A percentile compares a stretch with the other conserved stretches of the same genome.
These are phyloP conservation scores for Ceratocystis colombiana DNA, from an alignment of 2,329 filamentous ascomycete species.

Conservation along the genomic window DNA sequence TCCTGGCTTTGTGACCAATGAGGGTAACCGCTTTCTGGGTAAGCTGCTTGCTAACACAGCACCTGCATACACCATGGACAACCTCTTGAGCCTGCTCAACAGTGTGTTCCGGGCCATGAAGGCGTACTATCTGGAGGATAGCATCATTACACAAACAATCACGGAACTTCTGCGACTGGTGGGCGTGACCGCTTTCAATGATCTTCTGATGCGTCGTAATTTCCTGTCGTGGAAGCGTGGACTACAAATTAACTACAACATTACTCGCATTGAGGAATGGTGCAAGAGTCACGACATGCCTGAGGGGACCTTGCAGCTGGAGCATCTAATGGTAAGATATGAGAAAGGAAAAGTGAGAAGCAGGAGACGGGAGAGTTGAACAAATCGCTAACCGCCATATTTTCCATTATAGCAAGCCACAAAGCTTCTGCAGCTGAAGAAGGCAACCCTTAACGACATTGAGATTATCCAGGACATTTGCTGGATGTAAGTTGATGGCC, in stretches of 20 bases:
- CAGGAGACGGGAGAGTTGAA: background rate
- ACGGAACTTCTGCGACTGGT: conserved; percentile 88
- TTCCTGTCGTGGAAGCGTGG: conserved; percentile 99
- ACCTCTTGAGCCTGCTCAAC: conserved; percentile 87
- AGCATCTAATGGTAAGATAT: conserved; percentile 77
- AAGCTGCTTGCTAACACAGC: conserved; percentile 84
- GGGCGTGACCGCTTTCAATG: conserved; percentile 96
- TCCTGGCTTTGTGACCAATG: conserved; percentile 95
- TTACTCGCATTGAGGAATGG: conserved; percentile 98
- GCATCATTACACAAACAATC: conserved; percentile 89
- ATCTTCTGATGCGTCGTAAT: conserved; percentile 92
- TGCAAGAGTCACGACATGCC: conserved; percentile 99
- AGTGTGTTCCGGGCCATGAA: conserved; percentile 99
- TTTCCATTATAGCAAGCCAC: conserved; percentile 67
- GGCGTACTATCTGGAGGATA: conserved; percentile 92
- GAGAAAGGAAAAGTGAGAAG: background rate
- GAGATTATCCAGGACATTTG: conserved; percentile 99
- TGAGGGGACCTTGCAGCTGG: conserved; percentile 89
- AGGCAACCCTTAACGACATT: conserved; percentile 96
- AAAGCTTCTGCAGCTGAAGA: conserved; percentile 95
- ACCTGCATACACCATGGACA: conserved; percentile 99
- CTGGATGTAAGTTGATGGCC: conserved; percentile 71
- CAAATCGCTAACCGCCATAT: background rate
- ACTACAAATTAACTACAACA: conserved; percentile 99
- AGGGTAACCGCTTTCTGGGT: conserved; percentile 95